Base-by-base conservation (phyloP, 768 basidiomycete genomes). In the Hericium coralloides region DNA sequence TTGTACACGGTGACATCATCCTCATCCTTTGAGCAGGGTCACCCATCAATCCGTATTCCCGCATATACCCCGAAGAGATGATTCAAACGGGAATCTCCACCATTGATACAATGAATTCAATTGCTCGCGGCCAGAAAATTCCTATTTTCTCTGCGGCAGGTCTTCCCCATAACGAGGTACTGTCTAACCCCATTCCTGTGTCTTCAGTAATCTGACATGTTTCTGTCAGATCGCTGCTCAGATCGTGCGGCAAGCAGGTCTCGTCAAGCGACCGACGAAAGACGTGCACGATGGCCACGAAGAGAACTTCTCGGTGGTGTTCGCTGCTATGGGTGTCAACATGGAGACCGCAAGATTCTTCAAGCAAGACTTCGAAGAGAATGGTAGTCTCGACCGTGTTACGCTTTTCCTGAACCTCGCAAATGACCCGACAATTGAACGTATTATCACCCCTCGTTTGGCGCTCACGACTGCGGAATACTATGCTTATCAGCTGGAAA, bases 61-160 rank as follows among this genome's bases (percentile, higher is more conserved):
- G 97, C 70, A 98, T 98, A 76, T 98, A 99, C 76, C 97, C 97
- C 59, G 97, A 98, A 74, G 97, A 99, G 75, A 99, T 99, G 97
- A 98, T 99, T 62, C 97, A 99, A 73, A 99, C 97, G 38, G 97
- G 97, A 73, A 98, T 98, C 67, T 99, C 97, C 47, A 99, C 97
- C 23, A 95, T 95, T 68, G 93, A 95, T 70, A 84, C 83, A 45
- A 95, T 95, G 93, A 95, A 99, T 75, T 95, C 95, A 57, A 99
- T 99, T 69, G 97, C 97, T 59, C 93, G 97, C 75, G 97, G 97
- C 12, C 97, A 99, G 74, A 99, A 99, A 83, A 98, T 99, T 63
- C 97, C 97, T 59, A 99, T 99, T 70, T 99, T 99, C 79, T 98
- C 94, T 51, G 97, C 97, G 49, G 93, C 97, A 57, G 95, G 97